Base-by-base conservation (phyloP, 345 rosid species). In the Acer yangbiense region DNA sequence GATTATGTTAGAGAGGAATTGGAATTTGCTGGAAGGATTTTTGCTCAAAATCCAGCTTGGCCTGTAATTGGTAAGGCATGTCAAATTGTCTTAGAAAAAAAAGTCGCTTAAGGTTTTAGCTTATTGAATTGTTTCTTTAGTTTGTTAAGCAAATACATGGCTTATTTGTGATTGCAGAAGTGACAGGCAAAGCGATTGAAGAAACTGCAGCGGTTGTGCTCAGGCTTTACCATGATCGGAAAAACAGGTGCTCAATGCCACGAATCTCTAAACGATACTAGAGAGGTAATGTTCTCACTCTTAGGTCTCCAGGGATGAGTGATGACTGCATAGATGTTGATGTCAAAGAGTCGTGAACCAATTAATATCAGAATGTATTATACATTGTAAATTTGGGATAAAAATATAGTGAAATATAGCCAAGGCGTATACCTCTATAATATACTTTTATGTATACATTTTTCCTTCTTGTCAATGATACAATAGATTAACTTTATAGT, bases 161-260 rank as follows among this genome's bases (percentile, higher is more conserved):
- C 25, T 82, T 72, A 41, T 80, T 62, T 54, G 61, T 65, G 54
- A 55, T 66, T 90, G 83, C 87, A 95, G 99, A 94, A 83, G 97
- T 94, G 76, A 93, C 98, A 12, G 97, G 90, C 66, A 93, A 93
- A 82, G 97, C 99, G 39, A 88, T 92, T 17, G 97, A 96, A 86
- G 97, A 96, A 89, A 92, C 94, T 74, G 97, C 95, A 1, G 97
- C 97, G 7, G 90, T 92, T 66, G 75, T 96, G 25, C 79, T 94
- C 83, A 91, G 93, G 88, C 90, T 93, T 71, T 86, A 82, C 77
- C 91, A 90, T 75, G 95, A 95, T 70, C 85, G 94, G 80, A 87
- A 81, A 86, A 77, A 89, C 39, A 92, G 74, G 76, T 84, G 92
- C 75, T 83, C 83, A 7, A 94, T 92, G 97, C 97, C 98, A 57